phyloP scores from a whole-genome alignment of 371 early-diverging fungal species.

The Lichtheimia ramosa region DNA sequence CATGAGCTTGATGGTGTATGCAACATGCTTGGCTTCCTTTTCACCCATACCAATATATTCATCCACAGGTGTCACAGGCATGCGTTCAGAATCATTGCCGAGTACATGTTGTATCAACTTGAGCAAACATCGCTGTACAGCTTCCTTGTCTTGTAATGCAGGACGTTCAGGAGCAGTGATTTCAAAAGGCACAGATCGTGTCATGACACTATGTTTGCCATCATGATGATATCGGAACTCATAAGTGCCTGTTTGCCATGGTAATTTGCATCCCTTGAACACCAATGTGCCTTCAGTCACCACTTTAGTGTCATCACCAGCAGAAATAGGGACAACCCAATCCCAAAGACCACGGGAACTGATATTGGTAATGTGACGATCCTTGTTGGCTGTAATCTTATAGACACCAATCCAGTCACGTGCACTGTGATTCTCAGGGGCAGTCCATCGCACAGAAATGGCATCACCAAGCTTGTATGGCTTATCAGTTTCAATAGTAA shows the following conservation, averaged over 20 bases:
- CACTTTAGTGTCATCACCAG: conserved; percentile 9
- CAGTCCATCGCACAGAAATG: conserved; percentile 72
- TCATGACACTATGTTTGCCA: conserved; percentile 83
- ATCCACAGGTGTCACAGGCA: conserved; percentile 56
- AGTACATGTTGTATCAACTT: conserved; percentile 36
- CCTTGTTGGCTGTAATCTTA: conserved; percentile 70
- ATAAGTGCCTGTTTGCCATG: conserved; percentile 85
- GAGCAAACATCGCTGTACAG: conserved; percentile 27
- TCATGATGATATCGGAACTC: conserved; percentile 91
- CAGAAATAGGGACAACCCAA: conserved; percentile 22
- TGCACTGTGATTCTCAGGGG: conserved; percentile 66
- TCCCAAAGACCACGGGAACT: conserved; percentile 73
- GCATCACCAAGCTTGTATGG: conserved; percentile 67
- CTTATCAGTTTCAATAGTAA: conserved; percentile 26
- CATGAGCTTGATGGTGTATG: conserved; percentile 74
- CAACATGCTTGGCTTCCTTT: conserved; percentile 71
- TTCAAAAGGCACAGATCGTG: conserved; percentile 75
- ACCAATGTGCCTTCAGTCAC: conserved; percentile 43
- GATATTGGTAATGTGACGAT: conserved; percentile 70
- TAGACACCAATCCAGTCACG: conserved; percentile 95
- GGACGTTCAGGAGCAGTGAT: conserved; percentile 39
- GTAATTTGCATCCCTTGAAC: conserved; percentile 66
- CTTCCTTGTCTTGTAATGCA: conserved; percentile 11
- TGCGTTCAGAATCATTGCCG: conserved; percentile 48
- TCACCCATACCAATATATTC: conserved; percentile 68